These are phyloP conservation scores for Acanthamoeba healyi DNA, from an alignment of 208 protist species.

Conservation along the genomic window DNA sequence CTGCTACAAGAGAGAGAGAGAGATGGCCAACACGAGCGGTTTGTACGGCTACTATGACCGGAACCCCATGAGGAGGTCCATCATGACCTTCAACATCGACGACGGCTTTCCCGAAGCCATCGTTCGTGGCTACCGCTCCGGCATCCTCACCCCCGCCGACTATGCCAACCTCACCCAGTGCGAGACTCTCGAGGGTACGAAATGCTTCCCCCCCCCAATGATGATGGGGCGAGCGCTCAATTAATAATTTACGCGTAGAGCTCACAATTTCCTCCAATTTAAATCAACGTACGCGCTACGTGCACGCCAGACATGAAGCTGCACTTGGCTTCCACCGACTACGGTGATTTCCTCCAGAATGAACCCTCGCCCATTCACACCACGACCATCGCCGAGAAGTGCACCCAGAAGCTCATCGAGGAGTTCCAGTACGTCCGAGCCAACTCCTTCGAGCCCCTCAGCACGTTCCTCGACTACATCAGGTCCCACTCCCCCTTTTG, in stretches of 20 bases:
- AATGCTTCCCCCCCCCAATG: too few relatives aligned
- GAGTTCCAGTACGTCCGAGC: constrained; percentile 97
- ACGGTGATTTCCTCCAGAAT: constrained; percentile 97
- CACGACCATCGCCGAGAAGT: constrained; percentile 93
- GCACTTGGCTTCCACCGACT: constrained; percentile 97
- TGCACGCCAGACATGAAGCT: constrained; percentile 98
- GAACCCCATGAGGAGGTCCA: background rate
- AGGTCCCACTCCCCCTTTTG: constrained; percentile 87
- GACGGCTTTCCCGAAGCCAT: constrained; percentile 89
- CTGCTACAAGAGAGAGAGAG: too few relatives aligned
- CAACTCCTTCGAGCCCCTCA: constrained; percentile 96
- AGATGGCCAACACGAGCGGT: background rate
- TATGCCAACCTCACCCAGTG: constrained; percentile 98
- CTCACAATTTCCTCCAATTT: too few relatives aligned
- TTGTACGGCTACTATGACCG: constrained; percentile 6
- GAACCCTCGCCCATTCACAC: constrained; percentile 94
- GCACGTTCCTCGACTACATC: constrained; percentile 99
- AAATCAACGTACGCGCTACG: too few relatives aligned
- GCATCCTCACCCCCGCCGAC: constrained; percentile 94
- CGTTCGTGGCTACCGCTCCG: constrained; percentile 86
- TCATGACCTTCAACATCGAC: constrained; percentile 88
- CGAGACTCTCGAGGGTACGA: constrained; percentile 95
- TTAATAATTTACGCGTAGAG: too few relatives aligned
- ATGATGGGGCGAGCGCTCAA: too few relatives aligned
- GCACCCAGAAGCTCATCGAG: constrained; percentile 96